phyloP scores from a whole-genome alignment of 2,329 filamentous ascomycete genomes.

The Apiospora pterosperma region DNA sequence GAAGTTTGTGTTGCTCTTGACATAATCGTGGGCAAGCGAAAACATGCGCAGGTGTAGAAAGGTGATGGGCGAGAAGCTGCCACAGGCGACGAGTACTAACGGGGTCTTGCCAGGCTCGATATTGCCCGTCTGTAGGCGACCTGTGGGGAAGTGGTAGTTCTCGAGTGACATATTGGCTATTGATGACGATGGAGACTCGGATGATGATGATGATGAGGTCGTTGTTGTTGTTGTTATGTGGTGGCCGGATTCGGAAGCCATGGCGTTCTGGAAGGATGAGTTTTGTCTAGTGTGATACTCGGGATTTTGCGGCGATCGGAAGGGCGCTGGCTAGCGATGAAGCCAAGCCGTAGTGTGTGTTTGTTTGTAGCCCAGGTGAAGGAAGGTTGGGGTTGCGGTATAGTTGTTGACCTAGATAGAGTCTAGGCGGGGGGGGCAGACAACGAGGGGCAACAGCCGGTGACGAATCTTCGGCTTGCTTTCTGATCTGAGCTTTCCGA shows the following conservation, averaged over 20 bases:
- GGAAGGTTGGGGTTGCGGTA: not conserved
- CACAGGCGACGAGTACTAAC: constrained; percentile 66
- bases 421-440: too few species aligned
- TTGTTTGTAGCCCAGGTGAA: not conserved
- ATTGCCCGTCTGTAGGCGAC: constrained; percentile 55
- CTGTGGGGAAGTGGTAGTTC: constrained; percentile 58
- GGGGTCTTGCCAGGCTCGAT: constrained; percentile 55
- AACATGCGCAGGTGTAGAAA: constrained; percentile 84
- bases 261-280: not conserved
- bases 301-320: not conserved
- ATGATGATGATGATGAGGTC: not conserved
- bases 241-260: constrained; percentile 5
- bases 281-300: not conserved
- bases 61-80: constrained; percentile 70
- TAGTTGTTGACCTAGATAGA: not conserved
- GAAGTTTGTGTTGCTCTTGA: constrained; percentile 70
- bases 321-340: not conserved
- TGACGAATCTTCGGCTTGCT: not conserved
- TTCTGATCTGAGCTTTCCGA: too few species aligned
- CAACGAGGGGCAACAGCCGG: not conserved
- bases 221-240: constrained; percentile 1
- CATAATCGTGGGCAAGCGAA: constrained; percentile 80
- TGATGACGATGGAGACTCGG: not conserved
- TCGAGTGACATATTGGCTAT: constrained; percentile 24
- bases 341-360: not conserved